A percentile compares a stretch with the other conserved stretches of the same genome.
Evolutionary conservation across 768 basidiomycete species (phyloP).

Genomic region (Tulasnella sp.): DNA sequence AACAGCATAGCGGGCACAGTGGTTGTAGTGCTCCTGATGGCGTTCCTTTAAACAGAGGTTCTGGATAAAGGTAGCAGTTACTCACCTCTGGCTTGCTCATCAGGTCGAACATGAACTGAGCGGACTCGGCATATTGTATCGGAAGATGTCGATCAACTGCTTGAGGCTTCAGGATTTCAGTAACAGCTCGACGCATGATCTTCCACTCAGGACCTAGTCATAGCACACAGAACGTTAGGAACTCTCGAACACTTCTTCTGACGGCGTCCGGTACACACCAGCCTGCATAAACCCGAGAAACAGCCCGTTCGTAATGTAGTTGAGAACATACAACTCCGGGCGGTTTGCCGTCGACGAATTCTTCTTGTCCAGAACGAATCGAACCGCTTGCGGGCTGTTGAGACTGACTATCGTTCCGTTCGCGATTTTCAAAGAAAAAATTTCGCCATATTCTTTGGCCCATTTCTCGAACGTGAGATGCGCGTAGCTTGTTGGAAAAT

Average conservation of each 20-base stretch:
- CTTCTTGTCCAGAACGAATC: slow-evolving; percentile 38
- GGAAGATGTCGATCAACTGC: slow-evolving; percentile 33
- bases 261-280: slow-evolving; percentile 27
- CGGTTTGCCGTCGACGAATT: slow-evolving; percentile 26
- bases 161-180: slow-evolving; percentile 31
- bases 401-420: slow-evolving; percentile 35
- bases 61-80: neutral
- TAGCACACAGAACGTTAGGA: neutral
- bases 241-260: slow-evolving; percentile 2
- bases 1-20: slow-evolving; percentile 6
- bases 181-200: slow-evolving; percentile 27
- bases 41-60: neutral
- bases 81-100: slow-evolving; percentile 36
- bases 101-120: slow-evolving; percentile 38
- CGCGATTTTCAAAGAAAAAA: slow-evolving; percentile 35
- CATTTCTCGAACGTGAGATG: slow-evolving; percentile 37
- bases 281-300: slow-evolving; percentile 35
- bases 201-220: slow-evolving; percentile 25
- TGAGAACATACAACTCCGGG: slow-evolving; percentile 31
- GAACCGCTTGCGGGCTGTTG: slow-evolving; percentile 33
- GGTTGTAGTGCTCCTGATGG: slow-evolving; percentile 2
- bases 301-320: slow-evolving; percentile 33
- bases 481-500: slow-evolving; percentile 32
- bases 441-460: slow-evolving; percentile 35
- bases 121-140: slow-evolving; percentile 37